Conservation (phyloP, 345 rosid species). For the Theobroma cacao region DNA sequence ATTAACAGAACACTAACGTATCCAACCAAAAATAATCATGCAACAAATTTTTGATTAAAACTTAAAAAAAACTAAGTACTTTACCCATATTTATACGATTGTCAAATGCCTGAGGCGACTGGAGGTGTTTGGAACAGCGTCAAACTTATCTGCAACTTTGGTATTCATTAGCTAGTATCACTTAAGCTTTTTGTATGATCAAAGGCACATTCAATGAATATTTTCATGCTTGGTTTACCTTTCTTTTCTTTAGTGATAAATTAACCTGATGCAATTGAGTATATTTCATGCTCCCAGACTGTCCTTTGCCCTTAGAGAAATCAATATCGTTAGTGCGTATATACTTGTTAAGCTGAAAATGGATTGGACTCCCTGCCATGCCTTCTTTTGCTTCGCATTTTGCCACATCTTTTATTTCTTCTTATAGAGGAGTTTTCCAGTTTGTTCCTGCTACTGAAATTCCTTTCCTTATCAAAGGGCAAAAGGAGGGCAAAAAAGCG, state of each 20-base stretch:
- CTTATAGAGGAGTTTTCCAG: background rate
- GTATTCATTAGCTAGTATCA: background rate
- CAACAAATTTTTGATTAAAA: too few relatives aligned
- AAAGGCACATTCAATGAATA: background rate
- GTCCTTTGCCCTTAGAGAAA: too few relatives aligned
- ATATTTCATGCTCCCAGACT: too few relatives aligned
- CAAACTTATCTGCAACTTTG: background rate
- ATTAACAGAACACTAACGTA: too few relatives aligned
- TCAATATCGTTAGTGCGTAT: too few relatives aligned
- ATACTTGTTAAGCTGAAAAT: background rate
- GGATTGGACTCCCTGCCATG: background rate
- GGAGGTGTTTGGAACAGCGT: too few relatives aligned
- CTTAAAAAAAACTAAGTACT: too few relatives aligned
- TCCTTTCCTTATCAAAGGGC: background rate
- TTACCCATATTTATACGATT: too few relatives aligned
- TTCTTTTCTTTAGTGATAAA: too few relatives aligned
- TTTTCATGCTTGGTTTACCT: background rate
- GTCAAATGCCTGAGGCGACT: too few relatives aligned
- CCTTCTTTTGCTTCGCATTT: background rate
- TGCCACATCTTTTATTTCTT: background rate
- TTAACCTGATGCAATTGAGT: too few relatives aligned
- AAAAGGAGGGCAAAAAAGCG: background rate
- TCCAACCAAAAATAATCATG: too few relatives aligned
- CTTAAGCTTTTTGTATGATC: background rate
- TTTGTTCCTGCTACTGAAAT: background rate